Evolutionary conservation across 768 basidiomycete genomes (phyloP), one percentile per base, ranked within the genome.

Genomic region (Fibroporia radiculosa): DNA sequence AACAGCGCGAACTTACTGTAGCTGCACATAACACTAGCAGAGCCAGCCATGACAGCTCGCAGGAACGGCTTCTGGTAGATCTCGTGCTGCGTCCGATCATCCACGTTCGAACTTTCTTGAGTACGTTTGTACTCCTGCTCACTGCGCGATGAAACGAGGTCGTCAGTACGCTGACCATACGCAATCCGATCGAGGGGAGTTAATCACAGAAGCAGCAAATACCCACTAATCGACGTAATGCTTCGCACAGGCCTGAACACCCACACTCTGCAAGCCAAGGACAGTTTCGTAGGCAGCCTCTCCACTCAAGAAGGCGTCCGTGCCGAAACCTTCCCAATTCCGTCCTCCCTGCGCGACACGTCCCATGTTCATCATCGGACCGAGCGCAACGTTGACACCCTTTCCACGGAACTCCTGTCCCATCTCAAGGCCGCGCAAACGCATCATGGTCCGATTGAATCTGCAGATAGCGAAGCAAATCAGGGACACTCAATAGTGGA

Each of bases 261-360:
- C 92, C 8, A 65, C 73, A 20, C 66, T 56, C 57, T 96, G 92
- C 66, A 93, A 63, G 6, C 92, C 92, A n/a, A 86, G 66, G 42
- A 93, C 77, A 0, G 90, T 93, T 62, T 91, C 85, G 45, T 80
- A 84, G 3, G 81, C 75, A 1, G 71, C 69, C 57, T 88, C 89
- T 10, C 93, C 90, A n/a, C 77, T 56, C 13, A 95, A 67, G 66
- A 79, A 95, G 0, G 93, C 93, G 61, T 96, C 93, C 10, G 77
- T 89, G 24, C 92, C 91, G 47, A 92, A 93, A 14, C 89, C 90
- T 70, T 95, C 93, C 88, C 90, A 95, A 62, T 93, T 91, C 22
- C 93, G 71, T 14, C 93, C 93, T 6, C 84, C 89, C 51, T 77
- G 70, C 2, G 85, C 80, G 16, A 82, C 64, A 14, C 87, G 77